These are phyloP conservation scores for Lepidium sativum DNA, from an alignment of 345 rosid species.

Conservation along the genomic window DNA sequence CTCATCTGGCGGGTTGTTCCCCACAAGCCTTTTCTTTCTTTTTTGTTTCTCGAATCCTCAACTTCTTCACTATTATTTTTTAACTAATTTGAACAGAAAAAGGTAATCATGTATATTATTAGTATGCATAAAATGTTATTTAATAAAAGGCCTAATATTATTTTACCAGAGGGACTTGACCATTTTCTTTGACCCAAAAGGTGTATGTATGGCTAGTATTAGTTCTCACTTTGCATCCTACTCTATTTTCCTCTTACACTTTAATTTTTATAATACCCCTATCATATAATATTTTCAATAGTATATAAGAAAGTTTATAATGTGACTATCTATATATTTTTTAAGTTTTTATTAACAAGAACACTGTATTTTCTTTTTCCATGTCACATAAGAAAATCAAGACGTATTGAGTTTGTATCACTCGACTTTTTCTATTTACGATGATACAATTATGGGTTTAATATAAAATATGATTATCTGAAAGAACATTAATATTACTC, in stretches of 20 bases:
- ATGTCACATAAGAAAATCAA: too few relatives aligned
- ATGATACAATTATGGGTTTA: background rate
- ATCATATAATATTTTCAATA: background rate
- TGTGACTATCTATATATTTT: too few relatives aligned
- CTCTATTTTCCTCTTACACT: background rate
- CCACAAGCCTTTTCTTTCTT: constrained; percentile 21
- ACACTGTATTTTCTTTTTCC: too few relatives aligned
- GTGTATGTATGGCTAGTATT: background rate
- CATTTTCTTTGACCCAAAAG: constrained; percentile 28
- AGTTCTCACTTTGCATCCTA: constrained; percentile 15
- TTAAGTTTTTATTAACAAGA: too few relatives aligned
- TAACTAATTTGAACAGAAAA: too few relatives aligned
- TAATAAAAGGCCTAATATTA: constrained; percentile 3
- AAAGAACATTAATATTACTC: background rate
- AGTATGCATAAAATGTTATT: background rate
- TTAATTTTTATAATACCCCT: background rate
- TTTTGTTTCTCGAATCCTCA: constrained; percentile 21
- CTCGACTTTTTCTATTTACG: background rate
- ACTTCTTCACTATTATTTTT: constrained; percentile 10
- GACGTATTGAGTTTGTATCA: background rate
- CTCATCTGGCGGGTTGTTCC: constrained; percentile 35
- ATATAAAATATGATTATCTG: background rate
- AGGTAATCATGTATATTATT: too few relatives aligned
- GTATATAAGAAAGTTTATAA: background rate
- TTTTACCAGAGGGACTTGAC: constrained; percentile 13